Evolutionary conservation across 305 asterid genomes (phyloP), one percentile per base, ranked within the genome.

Genomic region (Solanum hybrid): DNA sequence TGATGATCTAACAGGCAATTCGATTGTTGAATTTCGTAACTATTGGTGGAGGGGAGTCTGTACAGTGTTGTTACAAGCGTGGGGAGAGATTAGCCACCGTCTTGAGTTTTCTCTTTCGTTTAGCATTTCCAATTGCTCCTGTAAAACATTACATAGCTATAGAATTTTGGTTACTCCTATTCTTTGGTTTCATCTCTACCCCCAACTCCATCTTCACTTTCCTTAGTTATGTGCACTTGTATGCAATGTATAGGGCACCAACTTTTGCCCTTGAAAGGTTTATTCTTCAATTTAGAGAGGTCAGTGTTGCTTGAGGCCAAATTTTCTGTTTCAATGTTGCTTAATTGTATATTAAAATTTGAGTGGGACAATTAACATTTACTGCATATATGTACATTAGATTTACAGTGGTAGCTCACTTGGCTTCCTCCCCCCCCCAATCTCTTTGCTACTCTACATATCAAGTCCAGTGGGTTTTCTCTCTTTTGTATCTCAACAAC

Each of bases 21-120:
- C 66, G 17, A 86, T 88, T 87, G 75, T 22, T 75, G 89, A 85
- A 64, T 76, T 89, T 89, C 95, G 91, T 90, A 89, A 51, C 75
- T 90, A 91, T 89, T 91, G 91, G 89, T 31, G 92, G 93, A 91
- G 93, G 92, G 92, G 95, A 95, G 93, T 94, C 94, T 96, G 99
- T 96, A 94, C 97, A 95, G 98, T 92, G 97, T 93, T 91, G 89
- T 89, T 89, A 91, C 91, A 90, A 92, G 91, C 91, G 88, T 89
- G 90, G 93, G 89, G 89, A 90, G 91, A 81, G 85, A 36, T 16
- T 75, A 80, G 60, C 26, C 42, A 10, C 22, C 29, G 51, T 35
- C 38, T 82, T 80, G 87, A 34, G 46, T 85, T 79, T 56, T 35
- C 75, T 89, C 46, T 87, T 87, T 73, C 31, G 17, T 40, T 81